Evolutionary conservation across 2,329 filamentous ascomycete species (phyloP).

Genomic region (Helminthosporium solani): DNA sequence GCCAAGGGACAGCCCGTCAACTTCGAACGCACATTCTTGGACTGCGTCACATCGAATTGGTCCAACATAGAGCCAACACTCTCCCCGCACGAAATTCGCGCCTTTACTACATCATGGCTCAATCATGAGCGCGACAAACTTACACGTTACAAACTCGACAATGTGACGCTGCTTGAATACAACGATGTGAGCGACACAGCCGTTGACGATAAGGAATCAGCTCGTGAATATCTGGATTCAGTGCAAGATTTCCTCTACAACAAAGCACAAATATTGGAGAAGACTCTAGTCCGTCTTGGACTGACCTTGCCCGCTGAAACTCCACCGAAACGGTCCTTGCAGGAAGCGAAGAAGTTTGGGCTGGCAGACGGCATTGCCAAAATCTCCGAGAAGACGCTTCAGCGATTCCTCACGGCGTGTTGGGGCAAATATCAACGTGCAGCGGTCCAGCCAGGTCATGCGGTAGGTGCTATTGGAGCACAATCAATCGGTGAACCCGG

Average conservation of each 20-base stretch:
- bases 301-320: slow-evolving; percentile 16
- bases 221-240: slow-evolving; percentile 75
- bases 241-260: slow-evolving; percentile 70
- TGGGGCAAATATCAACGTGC: slow-evolving; percentile 88
- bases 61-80: slow-evolving; percentile 73
- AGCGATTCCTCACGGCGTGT: slow-evolving; percentile 76
- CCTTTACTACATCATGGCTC: slow-evolving; percentile 68
- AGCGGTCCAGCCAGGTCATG: slow-evolving; percentile 90
- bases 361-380: slow-evolving; percentile 74
- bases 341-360: slow-evolving; percentile 41
- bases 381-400: slow-evolving; percentile 72
- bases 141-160: slow-evolving; percentile 34
- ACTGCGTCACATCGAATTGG: slow-evolving; percentile 74
- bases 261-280: slow-evolving; percentile 63
- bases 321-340: slow-evolving; percentile 19
- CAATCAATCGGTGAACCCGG: slow-evolving; percentile 98
- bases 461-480: slow-evolving; percentile 92
- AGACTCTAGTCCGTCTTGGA: slow-evolving; percentile 35
- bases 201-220: slow-evolving; percentile 66
- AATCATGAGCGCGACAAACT: slow-evolving; percentile 64
- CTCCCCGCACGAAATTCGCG: slow-evolving; percentile 70
- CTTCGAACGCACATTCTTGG: slow-evolving; percentile 87
- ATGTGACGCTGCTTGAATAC: slow-evolving; percentile 60
- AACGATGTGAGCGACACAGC: slow-evolving; percentile 64
- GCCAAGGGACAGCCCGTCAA: slow-evolving; percentile 88